phyloP scores from a whole-genome alignment of 139 green algal genomes.

The Chlamydomonas sphaeroides region DNA sequence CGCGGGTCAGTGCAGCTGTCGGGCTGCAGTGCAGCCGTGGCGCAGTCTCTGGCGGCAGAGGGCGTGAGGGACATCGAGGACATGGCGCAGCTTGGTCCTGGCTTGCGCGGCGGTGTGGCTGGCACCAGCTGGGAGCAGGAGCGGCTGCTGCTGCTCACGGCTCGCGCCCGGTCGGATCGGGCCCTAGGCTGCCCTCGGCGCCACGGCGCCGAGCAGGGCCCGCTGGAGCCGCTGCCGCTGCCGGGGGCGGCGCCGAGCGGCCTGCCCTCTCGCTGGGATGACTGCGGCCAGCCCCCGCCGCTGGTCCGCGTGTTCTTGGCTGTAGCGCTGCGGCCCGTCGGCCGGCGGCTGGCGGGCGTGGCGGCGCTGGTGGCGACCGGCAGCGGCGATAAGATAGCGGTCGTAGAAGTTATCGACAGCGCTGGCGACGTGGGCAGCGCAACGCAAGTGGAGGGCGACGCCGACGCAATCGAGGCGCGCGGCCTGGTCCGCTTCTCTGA shows the following conservation, averaged over 20 bases:
- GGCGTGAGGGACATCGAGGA: constrained; percentile 18
- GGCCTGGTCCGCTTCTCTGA: neutral
- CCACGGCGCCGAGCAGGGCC: neutral
- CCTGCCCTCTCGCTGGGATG: neutral
- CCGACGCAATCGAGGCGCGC: no score
- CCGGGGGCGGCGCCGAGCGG: neutral
- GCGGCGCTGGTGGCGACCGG: constrained; percentile 4
- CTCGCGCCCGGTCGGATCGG: neutral
- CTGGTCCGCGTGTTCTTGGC: constrained; percentile 21
- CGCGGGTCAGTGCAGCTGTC: constrained; percentile 14
- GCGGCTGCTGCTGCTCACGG: neutral
- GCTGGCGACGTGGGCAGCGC: no score
- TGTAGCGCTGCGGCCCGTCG: neutral
- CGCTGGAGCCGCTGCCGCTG: constrained; percentile 2
- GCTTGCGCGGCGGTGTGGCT: neutral
- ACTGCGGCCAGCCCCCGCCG: neutral
- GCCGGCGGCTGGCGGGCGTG: neutral
- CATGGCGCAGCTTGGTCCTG: neutral
- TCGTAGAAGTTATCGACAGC: no score
- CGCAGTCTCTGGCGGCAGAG: neutral
- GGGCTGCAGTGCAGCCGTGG: neutral
- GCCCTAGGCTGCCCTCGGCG: no score
- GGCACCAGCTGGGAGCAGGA: neutral
- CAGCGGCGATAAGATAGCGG: no score
- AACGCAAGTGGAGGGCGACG: no score